Conservation (phyloP, 345 rosid genomes). For the Eucalyptus microcorys region DNA sequence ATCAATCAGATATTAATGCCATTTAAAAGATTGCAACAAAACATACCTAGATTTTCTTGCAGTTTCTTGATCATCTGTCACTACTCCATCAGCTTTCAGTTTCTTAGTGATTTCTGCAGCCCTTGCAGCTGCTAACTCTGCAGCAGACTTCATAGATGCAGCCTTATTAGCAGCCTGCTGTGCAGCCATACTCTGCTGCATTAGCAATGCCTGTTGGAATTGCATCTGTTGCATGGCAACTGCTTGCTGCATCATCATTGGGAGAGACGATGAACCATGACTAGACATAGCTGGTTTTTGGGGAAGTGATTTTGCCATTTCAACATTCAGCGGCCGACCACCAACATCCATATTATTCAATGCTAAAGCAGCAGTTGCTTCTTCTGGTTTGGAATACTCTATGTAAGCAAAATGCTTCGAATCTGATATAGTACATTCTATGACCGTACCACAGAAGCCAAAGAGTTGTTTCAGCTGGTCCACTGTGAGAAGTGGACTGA, state of each 20-base stretch:
- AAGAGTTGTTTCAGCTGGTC: slow-evolving; percentile 93
- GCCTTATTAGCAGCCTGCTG: slow-evolving; percentile 98
- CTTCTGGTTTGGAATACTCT: slow-evolving; percentile 79
- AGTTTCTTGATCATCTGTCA: slow-evolving; percentile 43
- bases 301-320: slow-evolving; percentile 94
- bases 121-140: slow-evolving; percentile 94
- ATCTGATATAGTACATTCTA: slow-evolving; percentile 72
- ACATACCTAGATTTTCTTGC: slow-evolving; percentile 52
- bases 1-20: neutral
- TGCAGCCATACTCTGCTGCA: slow-evolving; percentile 93
- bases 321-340: slow-evolving; percentile 87
- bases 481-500: slow-evolving; percentile 78
- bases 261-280: slow-evolving; percentile 60
- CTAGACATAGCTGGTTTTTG: slow-evolving; percentile 42
- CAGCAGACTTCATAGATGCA: slow-evolving; percentile 95
- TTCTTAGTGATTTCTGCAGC: slow-evolving; percentile 95
- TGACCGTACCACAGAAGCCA: slow-evolving; percentile 84
- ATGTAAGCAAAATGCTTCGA: slow-evolving; percentile 89
- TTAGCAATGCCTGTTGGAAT: slow-evolving; percentile 90
- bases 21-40: neutral
- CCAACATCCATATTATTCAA: slow-evolving; percentile 92
- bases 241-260: slow-evolving; percentile 99
- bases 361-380: slow-evolving; percentile 87
- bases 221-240: slow-evolving; percentile 99
- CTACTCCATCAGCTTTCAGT: slow-evolving; percentile 76